phyloP scores from a whole-genome alignment of 2,329 filamentous ascomycete genomes.

The Fusarium luffae region DNA sequence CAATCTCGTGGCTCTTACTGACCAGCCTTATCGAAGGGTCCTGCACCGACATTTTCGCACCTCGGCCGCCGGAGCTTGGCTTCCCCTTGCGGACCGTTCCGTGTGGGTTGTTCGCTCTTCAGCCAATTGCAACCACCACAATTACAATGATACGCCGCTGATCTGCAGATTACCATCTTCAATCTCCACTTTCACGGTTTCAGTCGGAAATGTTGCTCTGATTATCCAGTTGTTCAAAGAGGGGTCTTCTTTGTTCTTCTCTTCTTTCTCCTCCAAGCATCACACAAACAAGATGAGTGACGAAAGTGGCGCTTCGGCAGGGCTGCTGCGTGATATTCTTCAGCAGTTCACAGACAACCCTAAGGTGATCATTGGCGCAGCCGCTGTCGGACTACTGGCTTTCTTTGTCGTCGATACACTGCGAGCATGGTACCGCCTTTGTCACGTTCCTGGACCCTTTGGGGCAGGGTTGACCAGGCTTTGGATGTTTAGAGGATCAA shows the following conservation, averaged over 20 bases:
- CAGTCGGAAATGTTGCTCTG: not conserved
- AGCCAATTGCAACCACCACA: not conserved
- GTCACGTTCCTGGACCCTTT: conserved; percentile 51
- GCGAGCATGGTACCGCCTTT: conserved; percentile 48
- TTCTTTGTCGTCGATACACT: conserved; percentile 27
- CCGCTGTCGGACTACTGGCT: not conserved
- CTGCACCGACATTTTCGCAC: not conserved
- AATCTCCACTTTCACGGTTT: not conserved
- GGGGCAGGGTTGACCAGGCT: conserved; percentile 49
- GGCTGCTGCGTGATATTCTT: not conserved
- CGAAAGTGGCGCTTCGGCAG: not conserved
- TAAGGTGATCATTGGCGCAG: not conserved
- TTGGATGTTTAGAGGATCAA: conserved; percentile 47
- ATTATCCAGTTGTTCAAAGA: not conserved
- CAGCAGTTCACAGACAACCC: not conserved
- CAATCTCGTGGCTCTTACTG: not conserved
- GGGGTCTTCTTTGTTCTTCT: not conserved
- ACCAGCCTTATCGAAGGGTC: not conserved
- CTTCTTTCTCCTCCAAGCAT: not conserved
- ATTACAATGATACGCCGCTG: not conserved
- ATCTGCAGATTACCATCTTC: not conserved
- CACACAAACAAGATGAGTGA: not conserved
- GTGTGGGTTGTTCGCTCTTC: not conserved
- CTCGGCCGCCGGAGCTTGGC: not conserved
- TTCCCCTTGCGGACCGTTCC: not conserved